phyloP scores from a whole-genome alignment of 1,139 yeast species.

The Sugiyamaella neomexicana region DNA sequence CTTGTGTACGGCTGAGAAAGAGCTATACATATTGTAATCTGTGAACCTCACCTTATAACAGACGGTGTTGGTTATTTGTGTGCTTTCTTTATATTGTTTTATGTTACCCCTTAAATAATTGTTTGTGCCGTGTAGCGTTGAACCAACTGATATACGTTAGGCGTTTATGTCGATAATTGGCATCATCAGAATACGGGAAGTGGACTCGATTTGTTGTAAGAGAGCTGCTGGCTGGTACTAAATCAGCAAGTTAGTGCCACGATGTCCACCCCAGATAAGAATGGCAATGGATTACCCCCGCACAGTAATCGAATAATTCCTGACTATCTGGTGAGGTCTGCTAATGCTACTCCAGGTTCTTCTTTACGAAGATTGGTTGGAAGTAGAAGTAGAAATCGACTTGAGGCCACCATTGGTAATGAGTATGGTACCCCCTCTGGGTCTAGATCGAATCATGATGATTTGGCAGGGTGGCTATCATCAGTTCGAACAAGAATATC shows the following conservation, averaged over 20 bases:
- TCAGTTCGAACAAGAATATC: slow-evolving; percentile 48
- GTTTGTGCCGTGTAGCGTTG: no score
- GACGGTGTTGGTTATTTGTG: no score
- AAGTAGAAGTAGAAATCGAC: neutral
- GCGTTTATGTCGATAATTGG: no score
- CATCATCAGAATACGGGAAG: no score
- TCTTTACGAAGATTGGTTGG: slow-evolving; percentile 4
- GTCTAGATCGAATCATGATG: slow-evolving; percentile 33
- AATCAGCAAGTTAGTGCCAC: neutral
- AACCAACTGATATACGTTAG: no score
- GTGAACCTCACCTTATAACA: no score
- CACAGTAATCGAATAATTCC: slow-evolving; percentile 5
- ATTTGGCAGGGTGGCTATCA: slow-evolving; percentile 55
- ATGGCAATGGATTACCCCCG: slow-evolving; percentile 1
- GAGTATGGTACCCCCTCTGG: slow-evolving; percentile 17
- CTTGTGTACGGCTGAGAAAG: no score
- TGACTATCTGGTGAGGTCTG: slow-evolving; percentile 4
- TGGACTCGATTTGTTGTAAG: neutral
- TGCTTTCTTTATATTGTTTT: no score
- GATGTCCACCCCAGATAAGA: slow-evolving; percentile 8
- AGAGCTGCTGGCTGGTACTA: neutral
- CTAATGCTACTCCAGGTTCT: slow-evolving; percentile 11
- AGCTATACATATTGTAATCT: no score
- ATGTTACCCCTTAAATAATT: no score
- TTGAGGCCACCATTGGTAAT: neutral